Conservation (phyloP, 129 eudicot genomes). For the Escallonia rubra region DNA sequence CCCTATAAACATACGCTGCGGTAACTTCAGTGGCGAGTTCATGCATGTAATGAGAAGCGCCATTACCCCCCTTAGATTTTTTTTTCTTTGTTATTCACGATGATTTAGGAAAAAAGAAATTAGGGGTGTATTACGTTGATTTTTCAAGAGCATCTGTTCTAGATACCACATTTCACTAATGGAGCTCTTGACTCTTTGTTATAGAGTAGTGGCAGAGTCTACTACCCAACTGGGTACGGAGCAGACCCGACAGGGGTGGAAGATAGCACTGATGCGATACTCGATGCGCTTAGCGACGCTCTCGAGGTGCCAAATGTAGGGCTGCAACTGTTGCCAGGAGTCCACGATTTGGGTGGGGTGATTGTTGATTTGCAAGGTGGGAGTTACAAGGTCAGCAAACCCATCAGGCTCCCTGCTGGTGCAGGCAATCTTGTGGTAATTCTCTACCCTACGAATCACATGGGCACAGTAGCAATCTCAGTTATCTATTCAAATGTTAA, state of each 20-base stretch:
- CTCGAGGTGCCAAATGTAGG: conserved; percentile 23
- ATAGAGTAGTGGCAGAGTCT: conserved; percentile 53
- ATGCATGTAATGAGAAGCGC: no score
- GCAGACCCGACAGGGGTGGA: conserved; percentile 60
- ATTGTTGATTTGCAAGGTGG: conserved; percentile 70
- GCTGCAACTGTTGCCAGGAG: conserved; percentile 53
- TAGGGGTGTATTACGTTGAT: neutral
- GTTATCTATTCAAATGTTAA: no score
- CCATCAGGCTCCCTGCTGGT: conserved; percentile 42
- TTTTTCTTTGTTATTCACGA: neutral
- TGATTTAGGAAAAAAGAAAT: no score
- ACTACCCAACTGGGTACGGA: conserved; percentile 65
- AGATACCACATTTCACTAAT: neutral
- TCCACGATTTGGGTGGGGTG: conserved; percentile 61
- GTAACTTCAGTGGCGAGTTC: no score
- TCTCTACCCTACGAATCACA: neutral
- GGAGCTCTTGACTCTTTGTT: neutral
- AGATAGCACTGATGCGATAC: conserved; percentile 57
- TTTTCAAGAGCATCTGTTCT: neutral
- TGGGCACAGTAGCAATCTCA: no score
- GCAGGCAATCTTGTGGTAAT: conserved; percentile 67
- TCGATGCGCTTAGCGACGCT: conserved; percentile 47
- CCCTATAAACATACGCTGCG: no score
- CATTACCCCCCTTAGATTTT: no score
- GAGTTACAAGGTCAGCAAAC: conserved; percentile 39